Evolutionary conservation across 257 asterid species (phyloP), one percentile per base, ranked within the genome.

Genomic region (Henckelia pumila): DNA sequence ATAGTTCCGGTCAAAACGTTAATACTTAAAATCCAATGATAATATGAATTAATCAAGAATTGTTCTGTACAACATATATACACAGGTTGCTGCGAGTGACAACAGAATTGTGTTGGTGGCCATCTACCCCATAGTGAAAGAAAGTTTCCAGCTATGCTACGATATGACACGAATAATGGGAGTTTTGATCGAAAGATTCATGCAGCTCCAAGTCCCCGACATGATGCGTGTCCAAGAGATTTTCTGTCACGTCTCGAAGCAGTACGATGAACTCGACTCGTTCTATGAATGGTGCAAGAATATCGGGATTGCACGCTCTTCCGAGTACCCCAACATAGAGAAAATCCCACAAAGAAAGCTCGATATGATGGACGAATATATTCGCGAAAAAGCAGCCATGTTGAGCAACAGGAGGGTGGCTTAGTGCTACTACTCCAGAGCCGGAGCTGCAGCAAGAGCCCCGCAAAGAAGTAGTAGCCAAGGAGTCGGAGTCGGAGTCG

Each of bases 261-360:
- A 91, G 77, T 94, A 73, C 52, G 96, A 88, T 37, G 97, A 94
- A 63, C 86, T 94, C 5, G 95, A 94, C 35, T 22, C 66, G 23
- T 91, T 94, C 83, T 84, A 91, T 58, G 44, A 59, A 1, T 94
- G 99, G 99, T 75, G 83, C 66, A 91, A 85, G 78, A 28, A 75
- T 2, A 78, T 73, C 1, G 97, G 96, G 40, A 68, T 94, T 8
- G 86, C 84, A 0, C 93, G 95, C 1, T 44, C 91, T 6, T 83
- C 97, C 0, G 96, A 88, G 64, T 91, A 83, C 40, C 99, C 99
- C 0, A 95, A 91, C 1, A 81, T 94, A 16, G 97, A 91, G 74
- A 85, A 83, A 60, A 87, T 91, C 66, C 64, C 93, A 1, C 88
- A 77, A 24, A 84, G 77, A 74, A 91, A 86, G 61, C 95, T 94